Conservation (phyloP, 2,329 filamentous ascomycete species). For the Pseudocercospora musae region DNA sequence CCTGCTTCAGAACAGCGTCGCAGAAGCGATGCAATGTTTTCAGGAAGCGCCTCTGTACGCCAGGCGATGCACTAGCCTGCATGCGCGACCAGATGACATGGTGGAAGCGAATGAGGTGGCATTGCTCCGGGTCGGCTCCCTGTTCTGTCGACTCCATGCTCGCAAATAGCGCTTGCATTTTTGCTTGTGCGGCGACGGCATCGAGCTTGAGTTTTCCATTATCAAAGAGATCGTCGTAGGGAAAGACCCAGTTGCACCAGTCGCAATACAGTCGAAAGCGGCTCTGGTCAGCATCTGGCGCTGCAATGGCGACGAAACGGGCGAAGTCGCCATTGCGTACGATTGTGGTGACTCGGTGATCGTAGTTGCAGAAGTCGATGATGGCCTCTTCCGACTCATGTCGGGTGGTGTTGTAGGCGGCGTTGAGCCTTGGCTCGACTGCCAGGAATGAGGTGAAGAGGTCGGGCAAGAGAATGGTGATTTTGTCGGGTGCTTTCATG, state of each 20-base stretch:
- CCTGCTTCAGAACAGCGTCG: neutral
- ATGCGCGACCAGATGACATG: neutral
- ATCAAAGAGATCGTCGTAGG: conserved; percentile 8
- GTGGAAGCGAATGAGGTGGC: neutral
- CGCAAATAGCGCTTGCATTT: neutral
- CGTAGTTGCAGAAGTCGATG: neutral
- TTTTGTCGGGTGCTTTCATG: neutral
- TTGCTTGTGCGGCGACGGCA: neutral
- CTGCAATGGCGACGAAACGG: conserved; percentile 1
- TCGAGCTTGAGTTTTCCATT: conserved; percentile 1
- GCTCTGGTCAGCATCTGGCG: neutral
- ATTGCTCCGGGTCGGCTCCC: neutral
- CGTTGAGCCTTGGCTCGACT: neutral
- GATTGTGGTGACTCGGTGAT: neutral
- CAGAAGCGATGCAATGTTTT: neutral
- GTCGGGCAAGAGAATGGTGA: neutral
- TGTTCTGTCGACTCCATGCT: neutral
- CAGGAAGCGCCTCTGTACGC: neutral
- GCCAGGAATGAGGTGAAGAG: neutral
- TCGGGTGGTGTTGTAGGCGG: neutral
- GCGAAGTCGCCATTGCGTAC: neutral
- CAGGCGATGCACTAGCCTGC: neutral
- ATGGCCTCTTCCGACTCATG: neutral
- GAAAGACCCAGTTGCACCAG: conserved; percentile 7
- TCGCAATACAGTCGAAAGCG: neutral